phyloP scores from a whole-genome alignment of 129 eudicot genomes.

The Flaveria robusta region DNA sequence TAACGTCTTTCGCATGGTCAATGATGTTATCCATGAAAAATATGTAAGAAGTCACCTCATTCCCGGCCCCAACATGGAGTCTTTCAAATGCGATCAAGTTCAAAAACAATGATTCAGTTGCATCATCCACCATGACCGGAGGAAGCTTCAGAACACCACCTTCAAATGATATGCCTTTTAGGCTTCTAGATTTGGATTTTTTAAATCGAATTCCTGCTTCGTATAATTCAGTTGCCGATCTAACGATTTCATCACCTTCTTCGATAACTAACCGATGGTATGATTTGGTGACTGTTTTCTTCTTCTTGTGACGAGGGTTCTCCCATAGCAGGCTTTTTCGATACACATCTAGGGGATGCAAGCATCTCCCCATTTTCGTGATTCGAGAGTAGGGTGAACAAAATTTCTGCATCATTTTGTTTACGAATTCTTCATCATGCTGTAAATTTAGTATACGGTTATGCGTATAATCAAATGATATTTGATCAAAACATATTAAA shows the following conservation, averaged over 20 bases:
- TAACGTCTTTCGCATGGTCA: slow-evolving; percentile 49
- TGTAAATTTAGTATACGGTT: slow-evolving; percentile 21
- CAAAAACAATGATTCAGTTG: slow-evolving; percentile 52
- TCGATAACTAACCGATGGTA: slow-evolving; percentile 26
- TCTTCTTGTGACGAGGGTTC: slow-evolving; percentile 39
- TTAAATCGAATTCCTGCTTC: slow-evolving; percentile 66
- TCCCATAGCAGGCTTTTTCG: slow-evolving; percentile 57
- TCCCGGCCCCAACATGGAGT: slow-evolving; percentile 72
- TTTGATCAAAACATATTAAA: not conserved
- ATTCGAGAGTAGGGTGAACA: slow-evolving; percentile 35
- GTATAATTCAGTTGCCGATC: slow-evolving; percentile 59
- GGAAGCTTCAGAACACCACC: slow-evolving; percentile 63
- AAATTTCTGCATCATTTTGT: slow-evolving; percentile 51
- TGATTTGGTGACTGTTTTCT: slow-evolving; percentile 19
- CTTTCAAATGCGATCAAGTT: slow-evolving; percentile 76
- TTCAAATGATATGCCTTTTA: slow-evolving; percentile 55
- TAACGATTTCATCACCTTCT: slow-evolving; percentile 47
- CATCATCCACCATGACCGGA: slow-evolving; percentile 53
- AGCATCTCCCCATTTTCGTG: slow-evolving; percentile 40
- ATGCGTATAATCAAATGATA: not conserved
- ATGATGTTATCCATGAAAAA: slow-evolving; percentile 67
- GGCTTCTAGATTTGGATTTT: slow-evolving; percentile 49
- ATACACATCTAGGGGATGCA: slow-evolving; percentile 55
- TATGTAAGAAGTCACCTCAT: slow-evolving; percentile 58
- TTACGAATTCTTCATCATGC: slow-evolving; percentile 42